These are phyloP conservation scores for Fusarium incarnatum DNA, from an alignment of 2,329 filamentous ascomycete genomes.

Conservation along the genomic window DNA sequence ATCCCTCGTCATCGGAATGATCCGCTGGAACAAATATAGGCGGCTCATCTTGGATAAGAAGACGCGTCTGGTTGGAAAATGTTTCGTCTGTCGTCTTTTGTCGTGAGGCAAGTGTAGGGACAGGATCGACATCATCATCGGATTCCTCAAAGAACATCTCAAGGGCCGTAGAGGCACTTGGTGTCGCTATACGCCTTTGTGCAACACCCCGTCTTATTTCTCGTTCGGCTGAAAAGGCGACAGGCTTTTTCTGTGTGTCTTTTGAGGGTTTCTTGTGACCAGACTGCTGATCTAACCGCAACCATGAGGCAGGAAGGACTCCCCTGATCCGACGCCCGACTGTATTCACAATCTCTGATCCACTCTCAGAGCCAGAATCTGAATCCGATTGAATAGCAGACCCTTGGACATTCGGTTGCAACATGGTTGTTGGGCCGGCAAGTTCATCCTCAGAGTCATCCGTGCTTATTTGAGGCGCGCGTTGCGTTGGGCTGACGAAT, in stretches of 20 bases:
- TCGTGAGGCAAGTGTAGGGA: conserved; percentile 26
- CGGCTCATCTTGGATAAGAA: conserved; percentile 36
- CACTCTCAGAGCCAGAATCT: conserved; percentile 55
- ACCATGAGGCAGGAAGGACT: conserved; percentile 75
- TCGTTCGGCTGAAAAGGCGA: conserved; percentile 53
- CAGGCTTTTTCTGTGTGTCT: conserved; percentile 45
- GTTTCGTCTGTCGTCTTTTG: conserved; percentile 40
- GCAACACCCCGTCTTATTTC: conserved; percentile 63
- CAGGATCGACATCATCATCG: conserved; percentile 53
- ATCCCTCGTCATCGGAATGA: conserved; percentile 50
- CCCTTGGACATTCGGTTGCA: conserved; percentile 10
- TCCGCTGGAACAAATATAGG: conserved; percentile 10
- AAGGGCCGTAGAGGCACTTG: conserved; percentile 43
- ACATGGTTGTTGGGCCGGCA: conserved; percentile 7
- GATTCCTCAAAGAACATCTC: conserved; percentile 61
- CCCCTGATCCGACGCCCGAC: conserved; percentile 65
- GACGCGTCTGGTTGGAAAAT: conserved; percentile 46
- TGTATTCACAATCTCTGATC: conserved; percentile 56
- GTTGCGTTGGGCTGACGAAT: not conserved
- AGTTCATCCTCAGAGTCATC: conserved; percentile 46
- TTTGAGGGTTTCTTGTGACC: conserved; percentile 49
- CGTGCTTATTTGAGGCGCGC: conserved; percentile 20
- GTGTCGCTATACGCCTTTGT: conserved; percentile 54
- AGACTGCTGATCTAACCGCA: conserved; percentile 67
- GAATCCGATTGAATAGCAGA: conserved; percentile 48